These are phyloP conservation scores for Leucocoprinus gongylophorus DNA, from an alignment of 1,284 basidiomycete species.

Conservation along the genomic window DNA sequence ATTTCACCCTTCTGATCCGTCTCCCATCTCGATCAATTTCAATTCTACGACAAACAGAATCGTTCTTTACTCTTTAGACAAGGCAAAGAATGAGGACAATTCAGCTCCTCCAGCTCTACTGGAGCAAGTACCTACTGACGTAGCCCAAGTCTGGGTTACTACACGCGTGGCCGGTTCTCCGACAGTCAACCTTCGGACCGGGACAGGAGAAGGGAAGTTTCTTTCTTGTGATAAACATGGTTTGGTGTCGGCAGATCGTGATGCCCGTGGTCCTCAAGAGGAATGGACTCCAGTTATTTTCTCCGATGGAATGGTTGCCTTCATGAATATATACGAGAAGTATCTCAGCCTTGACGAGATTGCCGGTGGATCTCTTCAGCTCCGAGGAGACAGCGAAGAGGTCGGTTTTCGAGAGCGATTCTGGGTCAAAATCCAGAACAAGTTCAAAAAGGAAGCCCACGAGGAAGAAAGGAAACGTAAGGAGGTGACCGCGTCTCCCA, in stretches of 20 bases:
- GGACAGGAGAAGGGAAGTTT: constrained; percentile 81
- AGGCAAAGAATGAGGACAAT: constrained; percentile 42
- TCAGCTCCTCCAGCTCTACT: constrained; percentile 39
- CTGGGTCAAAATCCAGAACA: constrained; percentile 85
- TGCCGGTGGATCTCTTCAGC: constrained; percentile 67
- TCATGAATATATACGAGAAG: constrained; percentile 81
- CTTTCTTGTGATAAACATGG: constrained; percentile 80
- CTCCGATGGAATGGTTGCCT: constrained; percentile 74
- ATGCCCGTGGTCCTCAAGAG: constrained; percentile 81
- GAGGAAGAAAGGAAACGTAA: constrained; percentile 76
- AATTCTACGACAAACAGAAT: constrained; percentile 72
- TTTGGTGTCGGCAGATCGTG: constrained; percentile 71
- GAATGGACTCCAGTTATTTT: constrained; percentile 78
- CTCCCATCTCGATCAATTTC: constrained; percentile 67
- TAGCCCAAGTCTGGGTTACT: constrained; percentile 83
- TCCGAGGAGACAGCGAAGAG: constrained; percentile 79
- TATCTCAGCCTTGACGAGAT: constrained; percentile 78
- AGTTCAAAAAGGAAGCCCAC: constrained; percentile 82
- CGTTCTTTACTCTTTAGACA: constrained; percentile 55
- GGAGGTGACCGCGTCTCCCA: constrained; percentile 49
- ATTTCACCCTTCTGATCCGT: constrained; percentile 68
- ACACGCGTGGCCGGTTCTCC: constrained; percentile 73
- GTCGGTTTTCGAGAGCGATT: constrained; percentile 78
- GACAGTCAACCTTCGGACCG: constrained; percentile 77
- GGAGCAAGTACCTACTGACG: constrained; percentile 65